These are phyloP conservation scores for Cutaneotrichosporon dermatis DNA, from an alignment of 1,284 basidiomycete species.

Conservation along the genomic window DNA sequence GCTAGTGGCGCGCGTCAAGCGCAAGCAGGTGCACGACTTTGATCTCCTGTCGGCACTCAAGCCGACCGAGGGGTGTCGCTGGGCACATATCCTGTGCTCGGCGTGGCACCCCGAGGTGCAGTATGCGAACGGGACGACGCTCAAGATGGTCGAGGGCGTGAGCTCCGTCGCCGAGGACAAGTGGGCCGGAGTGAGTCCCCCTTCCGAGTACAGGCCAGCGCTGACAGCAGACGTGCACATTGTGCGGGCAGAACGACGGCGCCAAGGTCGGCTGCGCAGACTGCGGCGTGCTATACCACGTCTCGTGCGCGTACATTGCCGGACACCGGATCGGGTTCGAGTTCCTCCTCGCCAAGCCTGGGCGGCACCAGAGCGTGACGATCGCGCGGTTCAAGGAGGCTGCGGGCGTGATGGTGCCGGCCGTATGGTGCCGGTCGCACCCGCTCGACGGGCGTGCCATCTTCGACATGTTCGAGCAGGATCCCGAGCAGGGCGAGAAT, in stretches of 20 bases:
- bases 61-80: constrained; percentile 88
- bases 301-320: constrained; percentile 81
- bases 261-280: constrained; percentile 79
- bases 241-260: constrained; percentile 67
- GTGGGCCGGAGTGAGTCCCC: constrained; percentile 33
- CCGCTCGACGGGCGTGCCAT: constrained; percentile 58
- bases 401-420: constrained; percentile 72
- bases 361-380: constrained; percentile 57
- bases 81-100: constrained; percentile 86
- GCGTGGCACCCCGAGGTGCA: constrained; percentile 78
- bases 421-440: constrained; percentile 79
- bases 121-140: constrained; percentile 66
- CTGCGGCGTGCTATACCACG: constrained; percentile 75
- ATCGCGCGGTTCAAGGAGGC: constrained; percentile 80
- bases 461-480: constrained; percentile 76
- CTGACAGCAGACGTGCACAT: constrained; percentile 34
- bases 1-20: constrained; percentile 16
- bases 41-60: constrained; percentile 79
- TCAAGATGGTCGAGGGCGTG: constrained; percentile 81
- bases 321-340: constrained; percentile 86
- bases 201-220: background rate
- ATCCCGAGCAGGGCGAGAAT: constrained; percentile 63
- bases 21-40: constrained; percentile 55
- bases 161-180: constrained; percentile 59
- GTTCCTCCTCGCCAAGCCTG: constrained; percentile 73